A percentile compares a stretch with the other conserved stretches of the same genome.
Conservation (phyloP, 2,329 filamentous ascomycete species). For the Chaetomium sp. region DNA sequence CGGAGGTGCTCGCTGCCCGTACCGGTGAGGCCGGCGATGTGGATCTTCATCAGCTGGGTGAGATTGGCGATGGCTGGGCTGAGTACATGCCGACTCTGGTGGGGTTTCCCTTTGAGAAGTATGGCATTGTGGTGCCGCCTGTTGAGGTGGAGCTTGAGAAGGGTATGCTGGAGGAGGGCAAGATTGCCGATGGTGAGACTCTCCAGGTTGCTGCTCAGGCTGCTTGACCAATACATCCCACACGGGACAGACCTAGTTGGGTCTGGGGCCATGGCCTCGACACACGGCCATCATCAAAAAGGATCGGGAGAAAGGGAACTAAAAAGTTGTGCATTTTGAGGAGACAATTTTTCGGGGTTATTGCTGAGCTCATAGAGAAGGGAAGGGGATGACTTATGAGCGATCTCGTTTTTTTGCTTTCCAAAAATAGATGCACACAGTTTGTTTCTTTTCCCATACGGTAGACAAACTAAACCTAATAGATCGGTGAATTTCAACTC, state of each 20-base stretch:
- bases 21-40: conserved; percentile 59
- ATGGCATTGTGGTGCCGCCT: conserved; percentile 48
- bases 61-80: conserved; percentile 55
- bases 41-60: conserved; percentile 50
- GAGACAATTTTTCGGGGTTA: too few relatives aligned
- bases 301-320: too few relatives aligned
- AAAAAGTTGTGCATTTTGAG: too few relatives aligned
- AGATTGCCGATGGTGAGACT: conserved; percentile 17
- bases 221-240: neutral
- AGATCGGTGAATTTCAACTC: too few relatives aligned
- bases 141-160: conserved; percentile 37
- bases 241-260: neutral
- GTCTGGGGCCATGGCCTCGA: too few relatives aligned
- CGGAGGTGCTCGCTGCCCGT: conserved; percentile 73
- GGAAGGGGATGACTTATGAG: too few relatives aligned
- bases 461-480: too few relatives aligned
- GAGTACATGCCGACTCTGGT: conserved; percentile 46
- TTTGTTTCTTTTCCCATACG: too few relatives aligned
- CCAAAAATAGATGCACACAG: too few relatives aligned
- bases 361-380: too few relatives aligned
- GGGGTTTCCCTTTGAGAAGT: conserved; percentile 52
- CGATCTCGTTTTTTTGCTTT: too few relatives aligned
- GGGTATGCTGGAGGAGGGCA: conserved; percentile 36
- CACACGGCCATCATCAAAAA: too few relatives aligned
- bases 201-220: conserved; percentile 14